These are phyloP conservation scores for Musa troglodytarum DNA, from an alignment of 176 grass and related monocot genomes.

Conservation along the genomic window DNA sequence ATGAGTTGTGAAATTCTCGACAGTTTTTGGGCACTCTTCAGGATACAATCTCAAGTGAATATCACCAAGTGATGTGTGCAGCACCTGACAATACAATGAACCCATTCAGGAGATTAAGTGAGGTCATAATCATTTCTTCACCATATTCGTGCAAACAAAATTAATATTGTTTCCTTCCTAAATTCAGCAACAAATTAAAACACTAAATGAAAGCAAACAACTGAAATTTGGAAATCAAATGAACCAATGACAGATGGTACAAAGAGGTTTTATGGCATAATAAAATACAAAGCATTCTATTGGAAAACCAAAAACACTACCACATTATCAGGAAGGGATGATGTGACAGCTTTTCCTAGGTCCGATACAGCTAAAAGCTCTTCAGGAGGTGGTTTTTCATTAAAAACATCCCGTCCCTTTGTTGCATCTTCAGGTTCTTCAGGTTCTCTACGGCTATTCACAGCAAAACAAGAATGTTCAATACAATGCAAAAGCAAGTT, in stretches of 20 bases:
- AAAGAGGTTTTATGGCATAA: background rate
- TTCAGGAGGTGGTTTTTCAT: constrained; percentile 91
- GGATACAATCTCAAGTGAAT: constrained; percentile 90
- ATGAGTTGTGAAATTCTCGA: constrained; percentile 98
- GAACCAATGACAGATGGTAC: background rate
- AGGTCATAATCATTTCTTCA: background rate
- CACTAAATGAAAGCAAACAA: background rate
- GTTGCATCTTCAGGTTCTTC: constrained; percentile 98
- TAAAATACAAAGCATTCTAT: background rate
- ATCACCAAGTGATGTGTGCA: constrained; percentile 96
- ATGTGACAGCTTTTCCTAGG: constrained; percentile 67
- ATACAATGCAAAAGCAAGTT: constrained; percentile 19
- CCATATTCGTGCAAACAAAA: background rate
- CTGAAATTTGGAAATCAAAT: background rate
- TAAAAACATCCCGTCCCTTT: constrained; percentile 96
- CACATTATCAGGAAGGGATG: constrained; percentile 88
- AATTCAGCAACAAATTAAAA: background rate
- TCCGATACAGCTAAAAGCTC: constrained; percentile 95
- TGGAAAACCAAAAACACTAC: constrained; percentile 25
- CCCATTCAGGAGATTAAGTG: background rate
- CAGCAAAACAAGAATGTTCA: background rate
- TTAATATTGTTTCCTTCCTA: background rate
- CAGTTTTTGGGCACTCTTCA: constrained; percentile 98
- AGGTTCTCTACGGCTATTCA: constrained; percentile 76
- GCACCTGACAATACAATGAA: constrained; percentile 29